phyloP scores from a whole-genome alignment of 257 asterid genomes.

The Solanum megistacrolobum region DNA sequence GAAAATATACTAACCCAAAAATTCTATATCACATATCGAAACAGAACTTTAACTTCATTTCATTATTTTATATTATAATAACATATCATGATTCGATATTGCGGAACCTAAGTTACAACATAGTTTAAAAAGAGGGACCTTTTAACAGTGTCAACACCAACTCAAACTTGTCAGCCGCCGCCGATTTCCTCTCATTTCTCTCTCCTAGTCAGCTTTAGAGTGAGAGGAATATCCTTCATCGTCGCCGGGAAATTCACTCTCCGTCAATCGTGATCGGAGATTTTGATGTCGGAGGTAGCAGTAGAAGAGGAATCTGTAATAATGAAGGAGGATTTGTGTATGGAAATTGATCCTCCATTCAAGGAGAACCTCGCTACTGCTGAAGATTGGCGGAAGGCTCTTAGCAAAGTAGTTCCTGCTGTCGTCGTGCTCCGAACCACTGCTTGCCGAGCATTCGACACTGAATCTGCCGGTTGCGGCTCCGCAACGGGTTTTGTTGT shows the following conservation, averaged over 20 bases:
- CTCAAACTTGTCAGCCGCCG: background rate
- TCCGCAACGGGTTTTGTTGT: conserved; percentile 95
- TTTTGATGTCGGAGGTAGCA: conserved; percentile 48
- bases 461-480: conserved; percentile 89
- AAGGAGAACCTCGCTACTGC: conserved; percentile 70
- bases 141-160: background rate
- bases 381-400: conserved; percentile 93
- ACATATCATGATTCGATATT: no score
- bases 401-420: conserved; percentile 82
- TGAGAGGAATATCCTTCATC: background rate
- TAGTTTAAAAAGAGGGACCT: background rate
- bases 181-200: background rate
- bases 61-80: no score
- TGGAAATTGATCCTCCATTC: conserved; percentile 84
- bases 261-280: conserved; percentile 17
- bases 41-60: rapidly evolving
- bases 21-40: rapidly evolving
- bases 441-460: conserved; percentile 92
- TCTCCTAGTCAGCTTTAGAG: background rate
- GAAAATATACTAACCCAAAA: no score
- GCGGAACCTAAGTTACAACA: background rate
- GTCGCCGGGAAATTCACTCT: background rate
- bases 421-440: conserved; percentile 96
- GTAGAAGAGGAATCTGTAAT: conserved; percentile 17
- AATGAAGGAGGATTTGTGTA: conserved; percentile 73